Percentiles rank a stretch among this genome's conserved stretches.
Evolutionary conservation across 108 stramenopile genomes (phyloP).

Genomic region (Conticribra weissflogii): DNA sequence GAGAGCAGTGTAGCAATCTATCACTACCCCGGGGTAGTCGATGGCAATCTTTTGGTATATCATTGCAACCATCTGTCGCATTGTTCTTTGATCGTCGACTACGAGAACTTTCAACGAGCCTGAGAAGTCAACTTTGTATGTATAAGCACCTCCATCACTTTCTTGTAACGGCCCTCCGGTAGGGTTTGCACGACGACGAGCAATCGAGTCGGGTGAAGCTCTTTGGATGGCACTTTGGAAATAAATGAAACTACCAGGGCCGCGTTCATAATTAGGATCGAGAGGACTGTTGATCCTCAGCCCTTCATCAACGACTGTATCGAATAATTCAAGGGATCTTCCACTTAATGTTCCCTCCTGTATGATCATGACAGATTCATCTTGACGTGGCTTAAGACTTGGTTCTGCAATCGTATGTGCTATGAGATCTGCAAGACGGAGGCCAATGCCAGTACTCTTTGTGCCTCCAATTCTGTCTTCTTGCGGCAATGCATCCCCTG

Average conservation of each 20-base stretch:
- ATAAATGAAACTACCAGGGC: slow-evolving; percentile 40
- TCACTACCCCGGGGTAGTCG: slow-evolving; percentile 27
- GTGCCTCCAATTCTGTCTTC: slow-evolving; percentile 38
- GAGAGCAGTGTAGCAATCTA: slow-evolving; percentile 45
- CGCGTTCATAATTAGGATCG: slow-evolving; percentile 15
- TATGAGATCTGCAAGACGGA: slow-evolving; percentile 49
- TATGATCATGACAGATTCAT: slow-evolving; percentile 22
- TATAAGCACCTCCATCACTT: slow-evolving; percentile 41
- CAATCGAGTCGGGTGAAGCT: slow-evolving; percentile 34
- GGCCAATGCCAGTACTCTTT: slow-evolving; percentile 44
- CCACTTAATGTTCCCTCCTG: slow-evolving; percentile 24
- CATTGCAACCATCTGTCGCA: slow-evolving; percentile 57
- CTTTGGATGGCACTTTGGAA: slow-evolving; percentile 48
- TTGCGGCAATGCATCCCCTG: slow-evolving; percentile 48
- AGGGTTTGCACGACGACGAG: slow-evolving; percentile 39
- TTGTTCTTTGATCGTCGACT: slow-evolving; percentile 51
- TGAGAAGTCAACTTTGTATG: slow-evolving; percentile 27
- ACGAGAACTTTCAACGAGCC: slow-evolving; percentile 44
- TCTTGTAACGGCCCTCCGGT: slow-evolving; percentile 35
- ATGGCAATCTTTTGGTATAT: slow-evolving; percentile 45
- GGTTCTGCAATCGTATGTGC: slow-evolving; percentile 42
- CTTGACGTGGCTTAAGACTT: slow-evolving; percentile 39
- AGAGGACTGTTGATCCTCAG: slow-evolving; percentile 34
- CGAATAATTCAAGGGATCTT: slow-evolving; percentile 17
- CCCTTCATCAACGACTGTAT: slow-evolving; percentile 14